These are phyloP conservation scores for Neonothopanus nambi DNA, from an alignment of 1,284 basidiomycete species.

Conservation along the genomic window DNA sequence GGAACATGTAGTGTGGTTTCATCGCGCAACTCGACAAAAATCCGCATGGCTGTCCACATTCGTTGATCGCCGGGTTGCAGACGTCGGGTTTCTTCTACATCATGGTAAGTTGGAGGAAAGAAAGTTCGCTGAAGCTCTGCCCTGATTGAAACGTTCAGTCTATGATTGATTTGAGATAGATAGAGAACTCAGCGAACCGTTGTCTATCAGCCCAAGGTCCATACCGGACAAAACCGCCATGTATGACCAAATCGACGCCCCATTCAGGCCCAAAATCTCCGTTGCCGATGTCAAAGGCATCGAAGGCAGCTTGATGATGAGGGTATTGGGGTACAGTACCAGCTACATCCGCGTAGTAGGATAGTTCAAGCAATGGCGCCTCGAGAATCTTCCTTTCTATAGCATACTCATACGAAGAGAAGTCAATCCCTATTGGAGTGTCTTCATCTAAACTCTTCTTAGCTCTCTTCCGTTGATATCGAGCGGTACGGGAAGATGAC, in stretches of 20 bases:
- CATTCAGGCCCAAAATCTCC: constrained; percentile 89
- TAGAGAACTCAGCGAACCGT: constrained; percentile 48
- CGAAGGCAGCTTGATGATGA: constrained; percentile 35
- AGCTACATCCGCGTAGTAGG: constrained; percentile 81
- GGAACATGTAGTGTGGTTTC: constrained; percentile 79
- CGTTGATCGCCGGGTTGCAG: constrained; percentile 78
- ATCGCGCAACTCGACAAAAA: constrained; percentile 80
- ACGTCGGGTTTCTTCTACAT: constrained; percentile 53
- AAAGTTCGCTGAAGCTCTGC: constrained; percentile 78
- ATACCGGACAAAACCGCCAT: constrained; percentile 76
- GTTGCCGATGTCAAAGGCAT: constrained; percentile 77
- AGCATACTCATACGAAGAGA: constrained; percentile 74
- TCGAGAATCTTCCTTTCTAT: constrained; percentile 84
- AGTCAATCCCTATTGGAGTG: constrained; percentile 54
- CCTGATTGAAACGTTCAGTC: constrained; percentile 36
- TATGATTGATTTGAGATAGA: not conserved
- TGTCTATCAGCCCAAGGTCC: constrained; percentile 96
- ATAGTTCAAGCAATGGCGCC: constrained; percentile 70
- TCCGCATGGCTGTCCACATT: constrained; percentile 75
- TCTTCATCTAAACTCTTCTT: constrained; percentile 50
- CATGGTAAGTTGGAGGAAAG: constrained; percentile 78
- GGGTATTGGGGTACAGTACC: constrained; percentile 57
- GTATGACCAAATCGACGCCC: constrained; percentile 83
- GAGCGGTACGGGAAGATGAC: not conserved
- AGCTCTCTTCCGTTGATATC: constrained; percentile 31